Percentiles rank a stretch among this genome's conserved stretches.
phyloP scores from a whole-genome alignment of 2,329 filamentous ascomycete genomes.

The Fusarium redolens region DNA sequence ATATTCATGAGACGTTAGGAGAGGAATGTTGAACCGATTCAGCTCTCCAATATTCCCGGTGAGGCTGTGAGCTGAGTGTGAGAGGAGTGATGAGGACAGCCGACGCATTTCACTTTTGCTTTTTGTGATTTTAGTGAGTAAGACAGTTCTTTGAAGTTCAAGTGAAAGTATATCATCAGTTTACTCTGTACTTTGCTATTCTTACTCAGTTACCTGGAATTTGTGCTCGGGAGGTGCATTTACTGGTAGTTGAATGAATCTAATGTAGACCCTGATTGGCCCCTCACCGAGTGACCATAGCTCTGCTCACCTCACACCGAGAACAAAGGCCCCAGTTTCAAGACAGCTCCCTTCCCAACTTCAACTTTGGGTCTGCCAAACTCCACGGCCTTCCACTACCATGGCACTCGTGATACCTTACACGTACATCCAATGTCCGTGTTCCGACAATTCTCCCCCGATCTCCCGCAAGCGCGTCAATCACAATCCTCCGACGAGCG shows the following conservation, averaged over 20 bases:
- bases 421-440: conserved; percentile 75
- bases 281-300: conserved; percentile 11
- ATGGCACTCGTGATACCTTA: conserved; percentile 69
- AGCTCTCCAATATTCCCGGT: background rate
- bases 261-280: conserved; percentile 19
- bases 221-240: background rate
- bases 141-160: background rate
- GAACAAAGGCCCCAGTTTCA: conserved; percentile 28
- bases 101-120: background rate
- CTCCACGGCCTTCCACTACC: conserved; percentile 25
- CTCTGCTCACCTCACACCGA: conserved; percentile 30
- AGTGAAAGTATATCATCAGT: no score
- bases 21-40: background rate
- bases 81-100: background rate
- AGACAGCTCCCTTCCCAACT: conserved; percentile 34
- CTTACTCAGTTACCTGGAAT: no score
- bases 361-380: conserved; percentile 27
- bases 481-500: conserved; percentile 67
- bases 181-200: background rate
- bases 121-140: background rate
- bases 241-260: background rate
- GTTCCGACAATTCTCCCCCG: conserved; percentile 60
- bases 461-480: conserved; percentile 49
- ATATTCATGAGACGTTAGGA: background rate
- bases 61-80: background rate